phyloP scores from a whole-genome alignment of 2,329 filamentous ascomycete species.

The Dactylellina haptotyla region DNA sequence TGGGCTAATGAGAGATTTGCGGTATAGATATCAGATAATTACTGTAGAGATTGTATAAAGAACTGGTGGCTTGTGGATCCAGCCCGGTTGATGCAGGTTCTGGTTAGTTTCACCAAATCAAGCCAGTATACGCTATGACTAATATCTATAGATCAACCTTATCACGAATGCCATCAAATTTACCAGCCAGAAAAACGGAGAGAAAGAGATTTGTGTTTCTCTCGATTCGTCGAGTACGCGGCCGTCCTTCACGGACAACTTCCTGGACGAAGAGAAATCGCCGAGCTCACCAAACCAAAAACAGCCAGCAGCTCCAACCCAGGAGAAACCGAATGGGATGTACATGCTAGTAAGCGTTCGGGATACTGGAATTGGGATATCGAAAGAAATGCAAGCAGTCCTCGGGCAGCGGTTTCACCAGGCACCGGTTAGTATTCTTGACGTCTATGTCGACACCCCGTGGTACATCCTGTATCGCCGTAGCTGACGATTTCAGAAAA shows the following conservation, averaged over 20 bases:
- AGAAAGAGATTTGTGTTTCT: conserved; percentile 53
- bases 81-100: conserved; percentile 76
- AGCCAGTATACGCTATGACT: background rate
- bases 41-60: conserved; percentile 29
- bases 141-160: conserved; percentile 70
- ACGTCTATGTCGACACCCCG: too few relatives aligned
- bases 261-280: conserved; percentile 23
- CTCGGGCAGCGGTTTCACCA: conserved; percentile 57
- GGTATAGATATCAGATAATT: conserved; percentile 39
- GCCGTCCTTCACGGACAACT: conserved; percentile 45
- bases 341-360: conserved; percentile 47
- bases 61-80: conserved; percentile 81
- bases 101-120: conserved; percentile 60
- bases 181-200: conserved; percentile 61
- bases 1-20: too few relatives aligned
- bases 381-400: conserved; percentile 54
- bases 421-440: conserved; percentile 55
- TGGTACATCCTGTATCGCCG: too few relatives aligned
- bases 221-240: conserved; percentile 52
- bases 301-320: background rate
- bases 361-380: conserved; percentile 57
- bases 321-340: conserved; percentile 28
- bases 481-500: too few relatives aligned
- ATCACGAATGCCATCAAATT: conserved; percentile 71
- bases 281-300: background rate